phyloP scores from a whole-genome alignment of 495 filamentous ascomycete species.

The Penicillium paxilli region DNA sequence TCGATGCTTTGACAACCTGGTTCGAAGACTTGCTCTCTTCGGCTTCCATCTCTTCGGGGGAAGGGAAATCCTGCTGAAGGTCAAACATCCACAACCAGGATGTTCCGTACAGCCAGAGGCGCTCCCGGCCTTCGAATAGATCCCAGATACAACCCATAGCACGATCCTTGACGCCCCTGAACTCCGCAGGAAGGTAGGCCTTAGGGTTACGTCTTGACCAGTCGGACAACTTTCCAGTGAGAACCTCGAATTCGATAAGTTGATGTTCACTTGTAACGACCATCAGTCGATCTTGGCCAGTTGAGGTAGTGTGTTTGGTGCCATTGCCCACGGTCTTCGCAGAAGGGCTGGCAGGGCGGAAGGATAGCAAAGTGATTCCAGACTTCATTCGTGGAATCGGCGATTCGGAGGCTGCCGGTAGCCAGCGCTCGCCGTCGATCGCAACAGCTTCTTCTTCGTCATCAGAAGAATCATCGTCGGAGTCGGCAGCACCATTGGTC shows the following conservation, averaged over 20 bases:
- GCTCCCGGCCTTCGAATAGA: slow-evolving; percentile 49
- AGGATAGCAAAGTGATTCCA: slow-evolving; percentile 69
- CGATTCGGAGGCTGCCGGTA: slow-evolving; percentile 61
- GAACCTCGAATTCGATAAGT: slow-evolving; percentile 73
- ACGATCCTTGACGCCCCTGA: slow-evolving; percentile 68
- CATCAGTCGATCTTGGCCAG: slow-evolving; percentile 63
- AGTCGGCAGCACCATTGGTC: slow-evolving; percentile 31
- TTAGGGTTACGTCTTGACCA: slow-evolving; percentile 88
- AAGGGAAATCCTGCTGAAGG: slow-evolving; percentile 66
- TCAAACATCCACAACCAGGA: slow-evolving; percentile 95
- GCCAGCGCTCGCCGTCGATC: slow-evolving; percentile 61
- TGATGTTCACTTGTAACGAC: slow-evolving; percentile 74
- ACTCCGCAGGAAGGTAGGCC: slow-evolving; percentile 68
- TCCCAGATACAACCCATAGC: slow-evolving; percentile 89
- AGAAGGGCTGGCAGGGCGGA: slow-evolving; percentile 52
- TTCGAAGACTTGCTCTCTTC: slow-evolving; percentile 22
- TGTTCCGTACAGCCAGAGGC: slow-evolving; percentile 83
- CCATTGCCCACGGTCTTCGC: slow-evolving; percentile 41
- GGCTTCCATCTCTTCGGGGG: slow-evolving; percentile 29
- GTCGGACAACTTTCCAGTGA: slow-evolving; percentile 69
- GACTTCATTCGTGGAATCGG: slow-evolving; percentile 77
- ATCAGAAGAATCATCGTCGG: slow-evolving; percentile 54
- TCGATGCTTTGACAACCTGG: slow-evolving; percentile 32
- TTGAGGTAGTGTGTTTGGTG: slow-evolving; percentile 17
- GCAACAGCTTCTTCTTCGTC: slow-evolving; percentile 43